These are phyloP conservation scores for Pecoramyces ruminantium DNA, from an alignment of 192 early-diverging fungal species.

Conservation along the genomic window DNA sequence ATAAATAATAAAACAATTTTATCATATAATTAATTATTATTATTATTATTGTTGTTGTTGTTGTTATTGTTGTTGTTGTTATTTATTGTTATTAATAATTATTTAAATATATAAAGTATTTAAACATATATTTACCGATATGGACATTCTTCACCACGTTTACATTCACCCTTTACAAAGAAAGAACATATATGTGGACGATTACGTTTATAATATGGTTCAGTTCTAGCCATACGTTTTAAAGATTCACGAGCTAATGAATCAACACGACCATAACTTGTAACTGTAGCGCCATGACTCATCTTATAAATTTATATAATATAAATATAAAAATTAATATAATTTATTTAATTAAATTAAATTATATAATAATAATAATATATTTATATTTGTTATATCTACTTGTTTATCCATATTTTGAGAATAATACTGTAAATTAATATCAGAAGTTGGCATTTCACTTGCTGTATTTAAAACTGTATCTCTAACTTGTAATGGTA, in stretches of 20 bases:
- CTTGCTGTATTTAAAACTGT: conserved; percentile 57
- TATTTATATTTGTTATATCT: not conserved
- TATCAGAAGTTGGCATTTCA: conserved; percentile 61
- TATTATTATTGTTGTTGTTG: too few species aligned
- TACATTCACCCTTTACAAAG: conserved; percentile 88
- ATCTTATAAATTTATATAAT: not conserved
- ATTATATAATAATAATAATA: too few species aligned
- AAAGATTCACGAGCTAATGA: conserved; percentile 57
- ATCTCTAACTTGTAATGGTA: conserved; percentile 90
- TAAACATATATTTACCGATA: conserved; percentile 33
- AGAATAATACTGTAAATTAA: conserved; percentile 78
- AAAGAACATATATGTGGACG: conserved; percentile 86
- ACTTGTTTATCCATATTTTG: conserved; percentile 51
- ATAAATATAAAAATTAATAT: too few species aligned
- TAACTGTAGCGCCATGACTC: not conserved
- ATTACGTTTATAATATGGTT: conserved; percentile 85
- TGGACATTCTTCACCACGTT: conserved; percentile 84
- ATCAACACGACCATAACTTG: conserved; percentile 40
- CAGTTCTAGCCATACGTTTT: conserved; percentile 59
- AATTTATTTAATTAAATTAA: too few species aligned
- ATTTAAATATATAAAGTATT: too few species aligned
- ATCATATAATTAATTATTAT: too few species aligned
- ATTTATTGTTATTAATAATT: too few species aligned
- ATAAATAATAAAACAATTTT: too few species aligned
- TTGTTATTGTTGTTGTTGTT: too few species aligned